Evolutionary conservation across 805 yeast genomes (phyloP), one percentile per base, ranked within the genome.

Genomic region (Pichia gijzeniarum): DNA sequence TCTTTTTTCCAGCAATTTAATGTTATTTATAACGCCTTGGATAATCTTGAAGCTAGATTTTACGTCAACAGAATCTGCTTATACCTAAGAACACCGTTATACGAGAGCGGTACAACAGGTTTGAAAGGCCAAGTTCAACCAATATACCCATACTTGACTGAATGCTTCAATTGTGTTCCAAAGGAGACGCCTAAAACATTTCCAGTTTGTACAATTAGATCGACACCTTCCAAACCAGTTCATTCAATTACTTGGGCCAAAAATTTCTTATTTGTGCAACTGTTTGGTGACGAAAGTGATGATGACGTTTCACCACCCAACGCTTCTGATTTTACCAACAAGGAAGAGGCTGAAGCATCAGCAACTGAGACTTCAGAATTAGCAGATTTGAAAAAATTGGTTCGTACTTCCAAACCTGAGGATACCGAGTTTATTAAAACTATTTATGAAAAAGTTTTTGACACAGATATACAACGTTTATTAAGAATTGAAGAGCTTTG

Each of bases 191-290:
- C 97, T 5, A 89, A 85, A 58, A 75, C 93, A 0, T 93, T 80
- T 62, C 97, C 99, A 0, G 96, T 93, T 1, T 93, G 99, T 62
- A 93, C 99, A 0, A 93, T 93, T 48, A 73, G 99, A 52, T 87
- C 96, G 5, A 93, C 99, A 0, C 99, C 99, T 0, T 86, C 96
- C 0, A 89, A 85, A 59, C 97, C 97, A 0, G 82, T 93, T 5
- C 99, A 93, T 60, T 89, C 96, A 62, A 82, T 93, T 21, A 95
- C 95, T 1, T 93, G 99, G 99, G 95, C 97, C 8, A 93, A 93
- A 60, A 87, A 85, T 55, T 95, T 87, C 58, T 65, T 93, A 42
- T 89, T 93, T 59, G 73, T 77, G 20, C 95, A 88, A 58, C 68
- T 93, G 32, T 91, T 89, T 60, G 80, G 79, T 18, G 50, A 47